phyloP scores from a whole-genome alignment of 1,139 yeast species.

The Zhuliangozyma parablackwelliae region DNA sequence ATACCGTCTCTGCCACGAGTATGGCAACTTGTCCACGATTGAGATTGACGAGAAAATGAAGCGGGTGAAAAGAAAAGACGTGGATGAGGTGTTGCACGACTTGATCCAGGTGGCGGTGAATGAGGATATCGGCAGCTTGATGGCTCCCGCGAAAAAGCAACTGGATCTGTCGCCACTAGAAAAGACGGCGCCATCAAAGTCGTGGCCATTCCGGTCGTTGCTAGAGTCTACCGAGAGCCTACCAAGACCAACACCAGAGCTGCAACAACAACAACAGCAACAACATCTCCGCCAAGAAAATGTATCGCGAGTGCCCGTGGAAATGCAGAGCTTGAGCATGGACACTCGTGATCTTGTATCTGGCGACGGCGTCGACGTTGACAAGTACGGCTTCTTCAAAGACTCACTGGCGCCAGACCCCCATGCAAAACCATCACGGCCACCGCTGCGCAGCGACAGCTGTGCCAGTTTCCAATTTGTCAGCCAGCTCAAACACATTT shows the following conservation, averaged over 20 bases:
- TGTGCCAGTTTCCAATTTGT: slow-evolving; percentile 10
- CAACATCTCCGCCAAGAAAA: background rate
- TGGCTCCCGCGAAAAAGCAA: background rate
- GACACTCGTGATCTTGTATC: background rate
- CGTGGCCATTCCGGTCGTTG: background rate
- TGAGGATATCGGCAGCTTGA: background rate
- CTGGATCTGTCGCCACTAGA: background rate
- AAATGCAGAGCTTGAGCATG: slow-evolving; percentile 25
- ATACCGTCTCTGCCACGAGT: slow-evolving; percentile 36
- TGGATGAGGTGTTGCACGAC: slow-evolving; percentile 1
- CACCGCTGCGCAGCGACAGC: background rate
- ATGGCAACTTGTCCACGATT: slow-evolving; percentile 38
- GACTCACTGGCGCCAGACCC: slow-evolving; percentile 10
- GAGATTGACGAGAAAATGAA: slow-evolving; percentile 35
- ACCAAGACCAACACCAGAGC: too few relatives aligned
- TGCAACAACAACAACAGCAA: too few relatives aligned
- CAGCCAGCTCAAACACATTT: slow-evolving; percentile 26
- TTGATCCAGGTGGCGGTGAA: slow-evolving; percentile 4
- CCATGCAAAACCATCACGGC: too few relatives aligned
- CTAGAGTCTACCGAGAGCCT: background rate
- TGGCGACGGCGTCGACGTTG: slow-evolving; percentile 25
- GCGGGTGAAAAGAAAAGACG: background rate
- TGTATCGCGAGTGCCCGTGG: slow-evolving; percentile 34
- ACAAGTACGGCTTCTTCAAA: slow-evolving; percentile 48
- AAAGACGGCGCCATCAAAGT: background rate